Base-by-base conservation (phyloP, 805 yeast genomes). In the Teunomyces panamensis region DNA sequence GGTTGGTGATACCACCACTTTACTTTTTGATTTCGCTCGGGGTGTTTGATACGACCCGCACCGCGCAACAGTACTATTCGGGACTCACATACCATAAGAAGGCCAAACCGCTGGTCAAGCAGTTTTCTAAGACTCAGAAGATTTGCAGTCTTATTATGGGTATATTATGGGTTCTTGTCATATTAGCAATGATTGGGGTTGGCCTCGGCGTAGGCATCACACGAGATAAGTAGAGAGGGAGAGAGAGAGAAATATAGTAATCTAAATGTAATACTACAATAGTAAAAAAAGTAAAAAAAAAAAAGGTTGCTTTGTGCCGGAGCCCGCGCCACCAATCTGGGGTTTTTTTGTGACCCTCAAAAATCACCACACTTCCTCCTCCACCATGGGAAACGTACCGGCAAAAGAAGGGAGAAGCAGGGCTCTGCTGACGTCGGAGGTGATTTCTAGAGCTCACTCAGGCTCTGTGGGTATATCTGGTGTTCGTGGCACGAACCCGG, bases 331-430 rank as follows among this genome's bases (percentile, higher is more conserved):
- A 32, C 34, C 34, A 30, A 42, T 42, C 44, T 17, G 41, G 41
- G 41, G 26, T 10, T 16, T 16, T 35, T 35, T 24, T 17, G 27
- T 13, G n/a, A 28, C 27, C 14, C 10, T 20, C 41, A 26, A 24
- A n/a, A 24, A 13, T 20, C 41, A 37, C 13, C 13, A 8, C 5
- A 13, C 41, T n/a, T 20, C 14, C n/a, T 6, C 41, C 9, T 20
- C 27, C 16, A 46, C 16, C 43, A 73, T 73, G 77, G 77, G 77
- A 36, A 72, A 72, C 60, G 74, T 72, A 29, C 74, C 76, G 32
- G 62, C 75, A 14, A 73, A 71, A 57, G 77, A 73, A 53, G 50
- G 56, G 20, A 53, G 71, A 45, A 57, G 64, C 29, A 59, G 74
- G 45, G 57, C 71, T n/a, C 51, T 20, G 20, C 32, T 35, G 60